Conservation (phyloP, 1,284 basidiomycete genomes). For the Boletellus deceptivus region DNA sequence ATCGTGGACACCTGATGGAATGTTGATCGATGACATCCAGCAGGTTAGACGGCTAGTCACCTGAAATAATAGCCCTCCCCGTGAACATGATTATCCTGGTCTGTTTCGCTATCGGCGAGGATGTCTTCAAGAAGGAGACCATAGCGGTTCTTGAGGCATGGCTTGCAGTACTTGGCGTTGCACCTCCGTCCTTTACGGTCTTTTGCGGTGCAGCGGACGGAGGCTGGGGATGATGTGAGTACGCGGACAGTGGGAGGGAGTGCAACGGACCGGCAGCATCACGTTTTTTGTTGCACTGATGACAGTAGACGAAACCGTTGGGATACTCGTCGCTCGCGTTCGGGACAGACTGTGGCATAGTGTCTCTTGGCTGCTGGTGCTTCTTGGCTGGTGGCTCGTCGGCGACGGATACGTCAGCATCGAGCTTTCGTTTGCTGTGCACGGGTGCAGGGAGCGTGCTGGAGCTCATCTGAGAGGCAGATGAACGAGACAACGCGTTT, state of each 20-base stretch:
- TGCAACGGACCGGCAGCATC: conserved; percentile 44
- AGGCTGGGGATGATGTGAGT: conserved; percentile 32
- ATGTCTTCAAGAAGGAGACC: conserved; percentile 51
- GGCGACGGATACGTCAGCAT: conserved; percentile 13
- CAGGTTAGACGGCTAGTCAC: conserved; percentile 35
- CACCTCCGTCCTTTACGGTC: conserved; percentile 43
- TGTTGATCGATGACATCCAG: conserved; percentile 13
- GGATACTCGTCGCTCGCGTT: conserved; percentile 33
- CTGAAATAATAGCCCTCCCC: conserved; percentile 50
- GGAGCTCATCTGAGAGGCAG: conserved; percentile 31
- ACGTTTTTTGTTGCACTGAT: conserved; percentile 66
- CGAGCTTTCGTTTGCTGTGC: conserved; percentile 43
- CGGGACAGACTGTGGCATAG: conserved; percentile 3
- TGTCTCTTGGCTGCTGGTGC: conserved; percentile 20
- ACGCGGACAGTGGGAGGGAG: conserved; percentile 1
- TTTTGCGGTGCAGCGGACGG: conserved; percentile 51
- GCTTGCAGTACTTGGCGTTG: conserved; percentile 56
- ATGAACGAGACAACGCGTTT: conserved; percentile 50
- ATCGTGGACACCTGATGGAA: conserved; percentile 61
- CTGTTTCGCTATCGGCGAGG: conserved; percentile 30
- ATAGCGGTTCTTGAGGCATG: conserved; percentile 67
- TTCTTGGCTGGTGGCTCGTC: conserved; percentile 35
- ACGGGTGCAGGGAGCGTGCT: conserved; percentile 27
- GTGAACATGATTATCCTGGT: conserved; percentile 36
- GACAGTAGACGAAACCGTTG: conserved; percentile 52